These are phyloP conservation scores for Pezizomycotina sp. DNA, from an alignment of 2,329 filamentous ascomycete species.

Conservation along the genomic window DNA sequence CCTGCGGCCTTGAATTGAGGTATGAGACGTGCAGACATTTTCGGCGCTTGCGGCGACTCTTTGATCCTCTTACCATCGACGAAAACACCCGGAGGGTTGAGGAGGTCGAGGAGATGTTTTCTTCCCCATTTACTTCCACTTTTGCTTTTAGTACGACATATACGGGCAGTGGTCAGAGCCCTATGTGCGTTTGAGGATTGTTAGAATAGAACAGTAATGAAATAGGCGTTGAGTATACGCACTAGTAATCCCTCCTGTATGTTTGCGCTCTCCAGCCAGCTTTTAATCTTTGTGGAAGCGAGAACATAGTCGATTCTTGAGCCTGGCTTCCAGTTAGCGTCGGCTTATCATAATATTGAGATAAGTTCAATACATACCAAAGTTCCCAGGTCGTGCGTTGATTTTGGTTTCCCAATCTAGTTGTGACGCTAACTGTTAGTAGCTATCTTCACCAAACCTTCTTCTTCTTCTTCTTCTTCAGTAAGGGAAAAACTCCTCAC, in stretches of 20 bases:
- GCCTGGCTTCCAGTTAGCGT: slow-evolving; percentile 36
- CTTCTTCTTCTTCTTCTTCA: not conserved
- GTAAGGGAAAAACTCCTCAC: slow-evolving; percentile 28
- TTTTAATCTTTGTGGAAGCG: slow-evolving; percentile 59
- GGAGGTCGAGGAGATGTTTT: slow-evolving; percentile 48
- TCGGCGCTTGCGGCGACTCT: slow-evolving; percentile 47
- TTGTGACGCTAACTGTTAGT: slow-evolving; percentile 1
- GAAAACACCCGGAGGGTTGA: slow-evolving; percentile 65
- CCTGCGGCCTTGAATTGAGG: slow-evolving; percentile 72
- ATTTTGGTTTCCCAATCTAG: slow-evolving; percentile 68
- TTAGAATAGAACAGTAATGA: not conserved
- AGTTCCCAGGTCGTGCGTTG: slow-evolving; percentile 91
- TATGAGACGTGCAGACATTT: slow-evolving; percentile 65
- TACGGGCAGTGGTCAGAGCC: slow-evolving; percentile 96
- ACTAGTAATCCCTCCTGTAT: slow-evolving; percentile 82
- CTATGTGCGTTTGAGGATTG: slow-evolving; percentile 26
- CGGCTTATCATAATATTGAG: not conserved
- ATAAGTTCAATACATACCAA: slow-evolving; percentile 13
- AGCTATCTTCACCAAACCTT: not conserved
- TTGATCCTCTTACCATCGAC: slow-evolving; percentile 45
- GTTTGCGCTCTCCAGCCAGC: slow-evolving; percentile 64
- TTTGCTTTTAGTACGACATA: slow-evolving; percentile 55
- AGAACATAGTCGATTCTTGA: slow-evolving; percentile 87
- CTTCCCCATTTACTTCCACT: slow-evolving; percentile 37
- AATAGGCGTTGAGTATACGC: slow-evolving; percentile 13